phyloP scores from a whole-genome alignment of 1,284 basidiomycete genomes.

The Salmacisia buchloeana region DNA sequence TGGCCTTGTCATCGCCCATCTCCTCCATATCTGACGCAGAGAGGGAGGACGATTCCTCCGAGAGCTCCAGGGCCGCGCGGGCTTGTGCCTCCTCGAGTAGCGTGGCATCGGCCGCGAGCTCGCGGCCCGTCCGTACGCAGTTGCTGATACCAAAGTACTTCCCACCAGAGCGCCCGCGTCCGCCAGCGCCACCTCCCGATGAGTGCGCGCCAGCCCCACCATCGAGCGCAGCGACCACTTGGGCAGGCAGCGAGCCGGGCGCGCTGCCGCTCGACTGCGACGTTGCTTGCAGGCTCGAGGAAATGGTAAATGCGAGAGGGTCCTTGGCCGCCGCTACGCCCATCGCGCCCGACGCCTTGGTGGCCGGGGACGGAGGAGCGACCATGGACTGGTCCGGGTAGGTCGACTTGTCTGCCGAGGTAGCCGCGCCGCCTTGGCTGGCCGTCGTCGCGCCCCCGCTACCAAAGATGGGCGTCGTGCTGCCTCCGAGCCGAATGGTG shows the following conservation, averaged over 20 bases:
- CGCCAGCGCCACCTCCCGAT: not conserved
- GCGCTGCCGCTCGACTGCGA: not conserved
- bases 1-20: constrained; percentile 3
- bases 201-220: not conserved
- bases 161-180: too few relatives aligned
- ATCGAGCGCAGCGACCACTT: not conserved
- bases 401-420: not conserved
- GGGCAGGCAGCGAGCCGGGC: not conserved
- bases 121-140: constrained; percentile 28
- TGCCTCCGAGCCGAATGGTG: constrained; percentile 73
- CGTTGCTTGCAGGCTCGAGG: constrained; percentile 6
- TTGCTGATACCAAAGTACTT: constrained; percentile 36
- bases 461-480: constrained; percentile 53
- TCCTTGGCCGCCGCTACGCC: constrained; percentile 11
- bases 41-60: constrained; percentile 5
- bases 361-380: not conserved
- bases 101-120: constrained; percentile 23
- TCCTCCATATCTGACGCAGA: constrained; percentile 17
- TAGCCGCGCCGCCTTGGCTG: not conserved
- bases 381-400: not conserved
- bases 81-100: constrained; percentile 3
- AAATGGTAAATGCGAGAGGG: constrained; percentile 23
- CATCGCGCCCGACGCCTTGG: not conserved
- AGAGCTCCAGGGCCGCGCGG: not conserved
- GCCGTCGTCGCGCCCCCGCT: not conserved